A percentile compares a stretch with the other conserved stretches of the same genome.
These are phyloP conservation scores for Cyclostephanos tholiformis DNA, from an alignment of 108 stramenopile species.

Conservation along the genomic window DNA sequence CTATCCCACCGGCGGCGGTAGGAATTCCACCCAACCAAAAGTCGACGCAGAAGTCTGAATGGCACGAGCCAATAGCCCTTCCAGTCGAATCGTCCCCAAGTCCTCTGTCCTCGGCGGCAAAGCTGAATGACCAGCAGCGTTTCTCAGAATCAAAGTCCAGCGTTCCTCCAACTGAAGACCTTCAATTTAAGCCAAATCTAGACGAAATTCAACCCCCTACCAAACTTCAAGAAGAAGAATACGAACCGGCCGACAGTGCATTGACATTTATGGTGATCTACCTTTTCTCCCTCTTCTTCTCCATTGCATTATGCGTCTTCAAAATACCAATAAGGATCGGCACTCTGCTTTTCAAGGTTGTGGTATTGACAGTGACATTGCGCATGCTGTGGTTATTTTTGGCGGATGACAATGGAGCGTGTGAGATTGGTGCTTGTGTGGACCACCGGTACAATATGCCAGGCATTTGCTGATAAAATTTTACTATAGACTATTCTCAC, in stretches of 20 bases:
- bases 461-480: constrained; percentile 27
- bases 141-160: neutral
- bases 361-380: constrained; percentile 13
- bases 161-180: neutral
- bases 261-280: constrained; percentile 59
- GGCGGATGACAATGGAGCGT: constrained; percentile 56
- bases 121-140: neutral
- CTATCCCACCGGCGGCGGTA: no score
- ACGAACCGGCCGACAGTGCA: constrained; percentile 52
- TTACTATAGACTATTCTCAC: constrained; percentile 11
- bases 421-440: constrained; percentile 48
- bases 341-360: constrained; percentile 23
- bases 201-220: neutral
- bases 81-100: no score
- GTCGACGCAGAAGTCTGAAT: no score
- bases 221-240: constrained; percentile 18
- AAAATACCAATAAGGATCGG: constrained; percentile 50
- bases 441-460: constrained; percentile 39
- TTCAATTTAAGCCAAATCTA: neutral
- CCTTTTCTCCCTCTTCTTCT: constrained; percentile 54
- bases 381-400: constrained; percentile 50
- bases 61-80: no score
- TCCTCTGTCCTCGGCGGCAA: neutral
- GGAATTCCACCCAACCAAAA: no score
- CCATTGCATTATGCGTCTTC: constrained; percentile 54